A percentile compares a stretch with the other conserved stretches of the same genome.
Evolutionary conservation across 2,329 filamentous ascomycete genomes (phyloP).

Genomic region (Gremmenia infestans): DNA sequence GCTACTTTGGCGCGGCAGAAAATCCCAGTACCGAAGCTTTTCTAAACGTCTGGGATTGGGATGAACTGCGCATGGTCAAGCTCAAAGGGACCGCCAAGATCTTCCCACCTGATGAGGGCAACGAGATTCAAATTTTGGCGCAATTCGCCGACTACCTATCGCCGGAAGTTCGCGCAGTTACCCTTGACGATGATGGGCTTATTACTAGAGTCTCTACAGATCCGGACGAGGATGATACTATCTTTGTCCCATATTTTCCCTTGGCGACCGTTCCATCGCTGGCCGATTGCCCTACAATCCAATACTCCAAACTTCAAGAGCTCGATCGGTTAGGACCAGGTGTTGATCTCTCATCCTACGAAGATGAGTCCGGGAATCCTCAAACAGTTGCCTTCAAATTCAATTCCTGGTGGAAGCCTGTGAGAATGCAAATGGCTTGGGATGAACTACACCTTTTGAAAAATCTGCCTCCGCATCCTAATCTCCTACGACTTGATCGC

Average conservation of each 20-base stretch:
- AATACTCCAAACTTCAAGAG: slow-evolving; percentile 13
- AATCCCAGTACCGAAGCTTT: slow-evolving; percentile 6
- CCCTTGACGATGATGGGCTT: no score
- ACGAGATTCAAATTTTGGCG: neutral
- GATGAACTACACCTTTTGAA: slow-evolving; percentile 34
- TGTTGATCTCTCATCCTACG: slow-evolving; percentile 10
- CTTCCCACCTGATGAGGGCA: neutral
- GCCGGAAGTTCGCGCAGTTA: no score
- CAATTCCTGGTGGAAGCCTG: slow-evolving; percentile 10
- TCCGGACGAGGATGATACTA: no score
- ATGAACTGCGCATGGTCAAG: slow-evolving; percentile 10
- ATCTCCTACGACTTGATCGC: slow-evolving; percentile 34
- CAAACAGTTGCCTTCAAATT: slow-evolving; percentile 11
- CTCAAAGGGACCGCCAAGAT: slow-evolving; percentile 9
- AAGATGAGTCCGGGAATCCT: slow-evolving; percentile 9
- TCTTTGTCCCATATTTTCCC: neutral
- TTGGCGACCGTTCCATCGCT: slow-evolving; percentile 5
- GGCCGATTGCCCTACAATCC: slow-evolving; percentile 9
- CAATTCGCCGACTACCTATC: neutral
- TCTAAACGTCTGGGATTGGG: slow-evolving; percentile 11
- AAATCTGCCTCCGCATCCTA: slow-evolving; percentile 34
- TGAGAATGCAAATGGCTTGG: slow-evolving; percentile 24
- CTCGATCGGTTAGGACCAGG: slow-evolving; percentile 6
- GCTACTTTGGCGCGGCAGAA: slow-evolving; percentile 7
- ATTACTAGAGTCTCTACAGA: no score